phyloP scores from a whole-genome alignment of 2,329 filamentous ascomycete genomes.

The Penicillium occitanis region DNA sequence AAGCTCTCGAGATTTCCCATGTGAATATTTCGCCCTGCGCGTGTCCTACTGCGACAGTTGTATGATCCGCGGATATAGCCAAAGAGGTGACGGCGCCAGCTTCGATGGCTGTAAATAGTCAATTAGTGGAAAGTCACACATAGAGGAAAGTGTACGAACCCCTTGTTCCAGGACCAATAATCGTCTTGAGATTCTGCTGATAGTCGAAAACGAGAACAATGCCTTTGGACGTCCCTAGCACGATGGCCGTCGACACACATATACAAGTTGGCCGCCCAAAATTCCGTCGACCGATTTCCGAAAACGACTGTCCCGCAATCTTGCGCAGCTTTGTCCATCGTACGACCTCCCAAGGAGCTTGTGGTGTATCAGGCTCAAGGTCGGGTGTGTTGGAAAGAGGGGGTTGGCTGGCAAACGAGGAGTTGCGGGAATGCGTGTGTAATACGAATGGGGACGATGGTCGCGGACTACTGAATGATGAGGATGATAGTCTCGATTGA shows the following conservation, averaged over 20 bases:
- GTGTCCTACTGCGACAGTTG: slow-evolving; percentile 87
- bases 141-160: slow-evolving; percentile 50
- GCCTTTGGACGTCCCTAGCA: slow-evolving; percentile 89
- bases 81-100: slow-evolving; percentile 83
- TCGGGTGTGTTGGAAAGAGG: slow-evolving; percentile 55
- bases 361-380: slow-evolving; percentile 66
- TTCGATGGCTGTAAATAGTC: slow-evolving; percentile 67
- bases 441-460: slow-evolving; percentile 76
- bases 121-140: background rate
- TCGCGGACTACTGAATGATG: slow-evolving; percentile 61
- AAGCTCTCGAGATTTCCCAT: slow-evolving; percentile 84
- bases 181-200: slow-evolving; percentile 89
- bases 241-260: slow-evolving; percentile 81
- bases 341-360: slow-evolving; percentile 93
- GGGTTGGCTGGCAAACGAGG: slow-evolving; percentile 72
- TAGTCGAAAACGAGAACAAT: slow-evolving; percentile 96
- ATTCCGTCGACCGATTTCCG: slow-evolving; percentile 85
- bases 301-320: slow-evolving; percentile 85
- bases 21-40: slow-evolving; percentile 90
- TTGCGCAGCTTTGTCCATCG: slow-evolving; percentile 93
- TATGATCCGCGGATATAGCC: slow-evolving; percentile 89
- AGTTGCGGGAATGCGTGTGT: slow-evolving; percentile 74
- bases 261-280: slow-evolving; percentile 91
- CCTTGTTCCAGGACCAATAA: slow-evolving; percentile 91
- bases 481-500: slow-evolving; percentile 77